Conservation (phyloP, 2,329 filamentous ascomycete species). For the Colletotrichum orchidophilum region DNA sequence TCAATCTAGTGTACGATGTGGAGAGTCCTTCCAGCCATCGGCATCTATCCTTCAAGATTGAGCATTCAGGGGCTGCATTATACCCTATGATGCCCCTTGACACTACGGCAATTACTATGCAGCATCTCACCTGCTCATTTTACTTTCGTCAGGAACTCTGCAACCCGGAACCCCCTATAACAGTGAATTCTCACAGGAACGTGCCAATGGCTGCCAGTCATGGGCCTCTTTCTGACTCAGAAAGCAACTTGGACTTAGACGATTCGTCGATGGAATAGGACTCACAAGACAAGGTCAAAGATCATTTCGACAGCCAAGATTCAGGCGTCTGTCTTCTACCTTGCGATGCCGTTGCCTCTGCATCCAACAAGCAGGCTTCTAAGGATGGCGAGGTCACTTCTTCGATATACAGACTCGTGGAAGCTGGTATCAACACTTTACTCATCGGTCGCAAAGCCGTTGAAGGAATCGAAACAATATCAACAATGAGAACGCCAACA, state of each 20-base stretch:
- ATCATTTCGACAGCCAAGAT: constrained; percentile 7
- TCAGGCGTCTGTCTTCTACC: neutral
- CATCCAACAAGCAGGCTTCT: no score
- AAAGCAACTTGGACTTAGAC: neutral
- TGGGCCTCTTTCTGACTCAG: neutral
- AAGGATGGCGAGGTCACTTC: neutral
- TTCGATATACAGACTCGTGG: neutral
- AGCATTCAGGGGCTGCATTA: constrained; percentile 47
- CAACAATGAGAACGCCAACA: constrained; percentile 34
- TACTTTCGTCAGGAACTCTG: constrained; percentile 10
- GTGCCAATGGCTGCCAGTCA: neutral
- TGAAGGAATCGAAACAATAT: constrained; percentile 32
- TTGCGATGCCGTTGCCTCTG: neutral
- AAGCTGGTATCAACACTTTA: constrained; percentile 23
- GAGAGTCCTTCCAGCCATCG: neutral
- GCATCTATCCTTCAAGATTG: constrained; percentile 44
- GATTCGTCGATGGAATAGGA: neutral
- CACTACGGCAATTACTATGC: constrained; percentile 40
- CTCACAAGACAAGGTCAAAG: neutral
- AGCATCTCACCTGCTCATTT: constrained; percentile 24
- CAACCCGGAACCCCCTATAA: neutral
- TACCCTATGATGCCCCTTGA: constrained; percentile 40
- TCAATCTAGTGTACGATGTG: neutral
- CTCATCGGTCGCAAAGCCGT: neutral
- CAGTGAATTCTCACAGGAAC: neutral